These are phyloP conservation scores for Zelopaecilomyces penicillatus DNA, from an alignment of 2,329 filamentous ascomycete genomes.

Conservation along the genomic window DNA sequence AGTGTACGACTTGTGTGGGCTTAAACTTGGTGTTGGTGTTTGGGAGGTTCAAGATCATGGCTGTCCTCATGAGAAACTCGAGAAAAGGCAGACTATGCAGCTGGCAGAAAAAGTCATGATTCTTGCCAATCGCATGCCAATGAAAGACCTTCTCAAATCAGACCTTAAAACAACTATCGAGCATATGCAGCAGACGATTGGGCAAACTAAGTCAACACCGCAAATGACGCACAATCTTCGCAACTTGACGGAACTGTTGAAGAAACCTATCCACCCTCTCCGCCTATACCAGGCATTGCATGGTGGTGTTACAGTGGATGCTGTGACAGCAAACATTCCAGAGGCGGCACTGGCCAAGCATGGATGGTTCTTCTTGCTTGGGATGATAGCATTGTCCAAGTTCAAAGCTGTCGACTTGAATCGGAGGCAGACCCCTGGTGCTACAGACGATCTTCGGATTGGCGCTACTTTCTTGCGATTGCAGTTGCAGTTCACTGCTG, in stretches of 20 bases:
- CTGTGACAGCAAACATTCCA: conserved; percentile 57
- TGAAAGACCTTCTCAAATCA: conserved; percentile 86
- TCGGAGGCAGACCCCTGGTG: conserved; percentile 67
- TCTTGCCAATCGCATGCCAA: conserved; percentile 72
- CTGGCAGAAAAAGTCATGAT: conserved; percentile 77
- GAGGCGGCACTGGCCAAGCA: conserved; percentile 68
- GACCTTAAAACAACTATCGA: conserved; percentile 87
- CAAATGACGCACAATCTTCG: conserved; percentile 82
- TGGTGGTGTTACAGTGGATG: conserved; percentile 67
- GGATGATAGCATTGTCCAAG: conserved; percentile 79
- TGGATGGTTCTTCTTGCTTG: conserved; percentile 88
- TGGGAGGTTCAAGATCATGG: conserved; percentile 69
- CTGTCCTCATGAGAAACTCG: conserved; percentile 68
- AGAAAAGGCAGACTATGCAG: conserved; percentile 70
- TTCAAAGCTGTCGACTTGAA: conserved; percentile 64
- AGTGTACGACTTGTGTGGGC: conserved; percentile 71
- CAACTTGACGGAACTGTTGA: conserved; percentile 72
- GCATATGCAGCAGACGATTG: conserved; percentile 82
- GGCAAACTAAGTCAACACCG: conserved; percentile 66
- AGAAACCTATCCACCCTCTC: conserved; percentile 73
- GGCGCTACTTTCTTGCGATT: conserved; percentile 72
- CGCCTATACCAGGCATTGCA: conserved; percentile 72
- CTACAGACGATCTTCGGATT: conserved; percentile 76
- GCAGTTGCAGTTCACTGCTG: conserved; percentile 72
- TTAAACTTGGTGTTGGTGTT: conserved; percentile 63